Evolutionary conservation across 495 filamentous ascomycete species (phyloP).

Genomic region (Amphirosellinia nigrospora): DNA sequence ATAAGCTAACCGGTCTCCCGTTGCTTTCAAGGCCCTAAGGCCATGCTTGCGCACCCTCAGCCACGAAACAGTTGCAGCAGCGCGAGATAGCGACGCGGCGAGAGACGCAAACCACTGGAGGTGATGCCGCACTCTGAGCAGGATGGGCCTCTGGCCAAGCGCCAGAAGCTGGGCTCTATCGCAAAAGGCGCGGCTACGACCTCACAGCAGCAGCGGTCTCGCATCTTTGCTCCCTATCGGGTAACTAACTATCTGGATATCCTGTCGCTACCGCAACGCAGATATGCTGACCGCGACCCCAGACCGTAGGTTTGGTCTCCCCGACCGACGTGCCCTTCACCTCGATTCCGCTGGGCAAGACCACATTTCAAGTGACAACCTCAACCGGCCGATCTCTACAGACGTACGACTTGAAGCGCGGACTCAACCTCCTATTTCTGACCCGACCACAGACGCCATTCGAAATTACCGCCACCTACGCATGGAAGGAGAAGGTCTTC

Average conservation of each 20-base stretch:
- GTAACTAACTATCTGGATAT: slow-evolving; percentile 66
- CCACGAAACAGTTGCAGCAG: neutral
- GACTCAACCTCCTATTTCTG: slow-evolving; percentile 89
- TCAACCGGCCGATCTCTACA: slow-evolving; percentile 88
- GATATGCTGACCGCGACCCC: slow-evolving; percentile 10
- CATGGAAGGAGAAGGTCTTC: slow-evolving; percentile 87
- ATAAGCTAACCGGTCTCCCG: neutral
- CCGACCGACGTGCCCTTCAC: slow-evolving; percentile 89
- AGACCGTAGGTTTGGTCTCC: slow-evolving; percentile 93
- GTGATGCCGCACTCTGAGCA: slow-evolving; percentile 56
- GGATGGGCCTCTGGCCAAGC: slow-evolving; percentile 66
- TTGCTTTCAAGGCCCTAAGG: neutral
- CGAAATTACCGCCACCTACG: slow-evolving; percentile 80
- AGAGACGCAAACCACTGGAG: neutral
- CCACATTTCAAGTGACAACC: slow-evolving; percentile 96
- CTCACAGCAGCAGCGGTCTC: slow-evolving; percentile 60
- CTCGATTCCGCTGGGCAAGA: slow-evolving; percentile 84
- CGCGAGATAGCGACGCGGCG: neutral
- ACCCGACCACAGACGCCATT: slow-evolving; percentile 87
- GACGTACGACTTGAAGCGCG: slow-evolving; percentile 89
- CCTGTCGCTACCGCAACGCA: slow-evolving; percentile 4
- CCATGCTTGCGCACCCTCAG: neutral
- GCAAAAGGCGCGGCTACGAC: slow-evolving; percentile 42
- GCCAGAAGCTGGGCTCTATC: slow-evolving; percentile 63
- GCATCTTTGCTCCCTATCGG: slow-evolving; percentile 89